Evolutionary conservation across 2,329 filamentous ascomycete species (phyloP).

Genomic region (Colletotrichum sidae): DNA sequence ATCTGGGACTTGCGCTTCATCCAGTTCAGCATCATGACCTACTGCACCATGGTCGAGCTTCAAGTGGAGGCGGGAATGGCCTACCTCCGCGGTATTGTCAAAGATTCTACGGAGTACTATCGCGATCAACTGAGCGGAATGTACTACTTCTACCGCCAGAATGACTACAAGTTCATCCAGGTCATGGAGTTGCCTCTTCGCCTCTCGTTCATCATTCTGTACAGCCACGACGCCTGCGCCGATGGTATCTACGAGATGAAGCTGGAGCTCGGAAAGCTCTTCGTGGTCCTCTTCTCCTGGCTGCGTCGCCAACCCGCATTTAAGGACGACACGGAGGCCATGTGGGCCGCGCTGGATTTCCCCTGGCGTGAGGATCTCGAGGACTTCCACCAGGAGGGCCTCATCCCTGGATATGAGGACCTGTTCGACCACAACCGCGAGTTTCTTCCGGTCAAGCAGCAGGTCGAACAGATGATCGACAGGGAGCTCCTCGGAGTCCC

Average conservation of each 20-base stretch:
- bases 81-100: constrained; percentile 21
- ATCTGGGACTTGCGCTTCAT: constrained; percentile 46
- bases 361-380: constrained; percentile 35
- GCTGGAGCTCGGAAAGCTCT: constrained; percentile 21
- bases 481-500: not conserved
- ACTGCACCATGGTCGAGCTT: constrained; percentile 46
- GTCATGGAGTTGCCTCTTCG: constrained; percentile 31
- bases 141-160: constrained; percentile 13
- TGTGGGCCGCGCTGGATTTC: constrained; percentile 29
- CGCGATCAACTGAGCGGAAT: too few species aligned
- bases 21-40: constrained; percentile 47
- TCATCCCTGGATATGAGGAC: constrained; percentile 20
- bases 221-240: constrained; percentile 17
- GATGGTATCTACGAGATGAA: constrained; percentile 29
- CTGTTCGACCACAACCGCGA: constrained; percentile 16
- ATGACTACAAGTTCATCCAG: constrained; percentile 30
- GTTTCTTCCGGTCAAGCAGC: constrained; percentile 4
- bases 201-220: constrained; percentile 21
- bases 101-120: not conserved
- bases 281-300: constrained; percentile 27
- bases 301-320: constrained; percentile 24
- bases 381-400: constrained; percentile 22
- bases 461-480: not conserved
- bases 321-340: not conserved
- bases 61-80: constrained; percentile 42